These are phyloP conservation scores for Pseudopediastrum boryanum DNA, from an alignment of 139 green algal genomes.

Conservation along the genomic window DNA sequence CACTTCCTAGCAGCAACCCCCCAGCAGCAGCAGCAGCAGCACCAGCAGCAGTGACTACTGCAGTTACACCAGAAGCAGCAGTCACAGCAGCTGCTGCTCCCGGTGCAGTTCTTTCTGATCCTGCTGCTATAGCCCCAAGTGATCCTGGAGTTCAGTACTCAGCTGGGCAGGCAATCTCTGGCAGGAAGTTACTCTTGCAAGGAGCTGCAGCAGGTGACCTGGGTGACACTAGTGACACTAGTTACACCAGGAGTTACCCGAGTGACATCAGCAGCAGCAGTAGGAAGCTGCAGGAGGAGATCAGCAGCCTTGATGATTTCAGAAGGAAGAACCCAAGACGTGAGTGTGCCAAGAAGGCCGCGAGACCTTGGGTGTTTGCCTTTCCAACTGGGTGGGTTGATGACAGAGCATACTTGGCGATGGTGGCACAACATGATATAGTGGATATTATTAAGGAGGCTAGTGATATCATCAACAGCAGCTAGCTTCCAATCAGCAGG, in stretches of 20 bases:
- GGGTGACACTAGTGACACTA: background rate
- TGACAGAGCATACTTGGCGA: conserved; percentile 15
- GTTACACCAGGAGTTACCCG: background rate
- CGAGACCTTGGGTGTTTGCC: background rate
- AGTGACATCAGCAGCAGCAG: background rate
- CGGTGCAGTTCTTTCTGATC: no score
- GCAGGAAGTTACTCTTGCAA: background rate
- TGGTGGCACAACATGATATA: conserved; percentile 11
- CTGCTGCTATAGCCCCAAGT: no score
- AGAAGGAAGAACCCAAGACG: background rate
- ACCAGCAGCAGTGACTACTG: background rate
- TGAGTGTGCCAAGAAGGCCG: conserved; percentile 4
- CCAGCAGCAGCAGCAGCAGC: no score
- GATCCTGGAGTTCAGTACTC: background rate
- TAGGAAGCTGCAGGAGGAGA: background rate
- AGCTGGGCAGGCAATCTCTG: no score
- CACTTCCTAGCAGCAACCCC: background rate
- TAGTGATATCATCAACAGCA: background rate
- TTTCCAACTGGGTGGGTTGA: background rate
- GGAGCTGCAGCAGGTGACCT: background rate
- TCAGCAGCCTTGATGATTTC: conserved; percentile 9
- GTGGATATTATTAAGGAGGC: conserved; percentile 23
- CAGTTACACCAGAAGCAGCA: background rate
- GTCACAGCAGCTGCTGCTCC: background rate
- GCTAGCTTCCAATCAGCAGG: no score